phyloP scores from a whole-genome alignment of 2,329 filamentous ascomycete species.

The Fusarium anthophilum region DNA sequence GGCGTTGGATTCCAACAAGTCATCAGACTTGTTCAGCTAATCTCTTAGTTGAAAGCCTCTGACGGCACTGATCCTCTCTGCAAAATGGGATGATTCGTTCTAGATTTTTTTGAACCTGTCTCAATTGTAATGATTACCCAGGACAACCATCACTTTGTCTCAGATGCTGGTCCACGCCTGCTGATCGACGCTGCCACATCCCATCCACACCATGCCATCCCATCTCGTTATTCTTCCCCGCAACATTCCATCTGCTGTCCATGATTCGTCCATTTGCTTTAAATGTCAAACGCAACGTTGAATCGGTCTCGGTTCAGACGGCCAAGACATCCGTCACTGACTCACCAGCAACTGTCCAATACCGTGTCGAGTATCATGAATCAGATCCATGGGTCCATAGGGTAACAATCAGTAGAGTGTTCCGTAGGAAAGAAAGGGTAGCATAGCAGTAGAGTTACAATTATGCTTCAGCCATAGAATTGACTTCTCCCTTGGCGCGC shows the following conservation, averaged over 20 bases:
- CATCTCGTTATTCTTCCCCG: slow-evolving; percentile 4
- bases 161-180: background rate
- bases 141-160: slow-evolving; percentile 10
- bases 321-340: slow-evolving; percentile 1
- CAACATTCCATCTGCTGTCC: background rate
- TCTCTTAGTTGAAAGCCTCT: background rate
- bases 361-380: background rate
- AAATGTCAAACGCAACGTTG: slow-evolving; percentile 17
- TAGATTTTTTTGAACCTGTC: background rate
- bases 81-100: background rate
- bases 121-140: background rate
- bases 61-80: background rate
- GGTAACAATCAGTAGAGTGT: background rate
- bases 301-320: slow-evolving; percentile 8
- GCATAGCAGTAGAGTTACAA: background rate
- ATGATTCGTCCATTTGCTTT: background rate
- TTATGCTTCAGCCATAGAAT: slow-evolving; percentile 5
- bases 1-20: slow-evolving; percentile 25
- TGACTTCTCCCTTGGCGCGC: slow-evolving; percentile 9
- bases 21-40: slow-evolving; percentile 4
- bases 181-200: slow-evolving; percentile 12
- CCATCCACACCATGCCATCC: slow-evolving; percentile 7
- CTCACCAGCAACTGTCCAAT: background rate
- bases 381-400: background rate
- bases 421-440: too few relatives aligned